phyloP scores from a whole-genome alignment of 2,329 filamentous ascomycete species.

The Xylariaceae sp. region DNA sequence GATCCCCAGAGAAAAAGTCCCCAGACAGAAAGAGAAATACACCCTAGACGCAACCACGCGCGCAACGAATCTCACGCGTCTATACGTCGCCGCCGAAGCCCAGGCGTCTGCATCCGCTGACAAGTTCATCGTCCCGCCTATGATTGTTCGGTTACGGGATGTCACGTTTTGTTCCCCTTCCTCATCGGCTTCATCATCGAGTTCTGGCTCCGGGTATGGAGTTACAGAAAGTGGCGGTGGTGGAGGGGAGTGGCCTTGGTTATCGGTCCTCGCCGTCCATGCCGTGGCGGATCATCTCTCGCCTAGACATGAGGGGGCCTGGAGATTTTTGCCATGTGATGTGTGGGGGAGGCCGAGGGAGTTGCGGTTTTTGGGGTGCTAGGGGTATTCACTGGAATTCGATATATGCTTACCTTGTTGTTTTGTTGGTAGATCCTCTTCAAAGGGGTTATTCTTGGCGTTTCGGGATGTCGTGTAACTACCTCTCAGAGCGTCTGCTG shows the following conservation, averaged over 20 bases:
- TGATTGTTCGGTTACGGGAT: conserved; percentile 29
- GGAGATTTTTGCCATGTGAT: conserved; percentile 35
- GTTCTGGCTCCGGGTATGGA: background rate
- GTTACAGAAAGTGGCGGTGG: background rate
- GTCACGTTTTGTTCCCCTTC: conserved; percentile 6
- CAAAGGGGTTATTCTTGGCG: too few species aligned
- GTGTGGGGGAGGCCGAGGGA: conserved; percentile 31
- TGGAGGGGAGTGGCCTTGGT: conserved; percentile 24
- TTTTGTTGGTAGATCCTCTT: too few species aligned
- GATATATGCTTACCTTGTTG: too few species aligned
- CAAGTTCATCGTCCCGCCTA: conserved; percentile 25
- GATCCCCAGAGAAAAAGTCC: background rate
- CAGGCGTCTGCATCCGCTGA: conserved; percentile 16
- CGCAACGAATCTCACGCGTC: conserved; percentile 20
- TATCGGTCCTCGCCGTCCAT: conserved; percentile 31
- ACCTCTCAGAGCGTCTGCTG: too few species aligned
- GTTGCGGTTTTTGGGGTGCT: conserved; percentile 25
- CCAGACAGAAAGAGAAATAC: background rate
- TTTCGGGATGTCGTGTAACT: too few species aligned
- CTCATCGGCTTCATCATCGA: background rate
- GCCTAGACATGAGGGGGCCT: conserved; percentile 25
- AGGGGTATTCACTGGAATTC: too few species aligned
- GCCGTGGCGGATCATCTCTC: conserved; percentile 29
- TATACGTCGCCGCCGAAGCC: conserved; percentile 18
- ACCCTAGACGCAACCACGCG: conserved; percentile 9